Evolutionary conservation across 305 asterid genomes (phyloP).

Genomic region (Solanum chacoense): DNA sequence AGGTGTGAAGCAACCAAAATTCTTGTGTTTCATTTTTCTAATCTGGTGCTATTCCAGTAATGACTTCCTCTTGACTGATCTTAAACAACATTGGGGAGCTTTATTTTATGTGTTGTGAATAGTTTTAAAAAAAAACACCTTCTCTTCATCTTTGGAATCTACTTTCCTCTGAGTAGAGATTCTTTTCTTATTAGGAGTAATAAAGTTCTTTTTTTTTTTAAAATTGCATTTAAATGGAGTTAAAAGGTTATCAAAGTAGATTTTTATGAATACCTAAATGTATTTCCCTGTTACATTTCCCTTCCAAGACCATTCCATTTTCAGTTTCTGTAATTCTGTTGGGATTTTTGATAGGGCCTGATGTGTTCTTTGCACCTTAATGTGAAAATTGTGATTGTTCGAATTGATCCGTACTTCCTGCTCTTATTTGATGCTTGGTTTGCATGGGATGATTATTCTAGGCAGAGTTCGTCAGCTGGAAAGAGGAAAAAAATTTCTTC

Average conservation of each 20-base stretch:
- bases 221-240: not conserved
- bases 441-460: not conserved
- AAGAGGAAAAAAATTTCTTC: not conserved
- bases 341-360: not conserved
- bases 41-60: not conserved
- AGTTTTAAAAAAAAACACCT: not conserved
- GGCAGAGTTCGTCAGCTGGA: not conserved
- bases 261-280: not conserved
- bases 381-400: not conserved
- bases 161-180: not conserved
- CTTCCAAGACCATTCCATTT: not conserved
- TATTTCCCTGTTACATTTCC: not conserved
- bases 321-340: not conserved
- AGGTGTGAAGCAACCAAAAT: not conserved
- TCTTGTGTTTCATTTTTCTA: not conserved
- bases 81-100: not conserved
- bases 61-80: not conserved
- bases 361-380: not conserved
- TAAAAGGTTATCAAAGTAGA: not conserved
- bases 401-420: not conserved
- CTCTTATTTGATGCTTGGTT: not conserved
- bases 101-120: not conserved
- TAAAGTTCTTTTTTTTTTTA: not conserved
- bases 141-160: not conserved
- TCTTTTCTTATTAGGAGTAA: not conserved